Conservation (phyloP, 768 basidiomycete genomes). For the Termitomyces sp. region DNA sequence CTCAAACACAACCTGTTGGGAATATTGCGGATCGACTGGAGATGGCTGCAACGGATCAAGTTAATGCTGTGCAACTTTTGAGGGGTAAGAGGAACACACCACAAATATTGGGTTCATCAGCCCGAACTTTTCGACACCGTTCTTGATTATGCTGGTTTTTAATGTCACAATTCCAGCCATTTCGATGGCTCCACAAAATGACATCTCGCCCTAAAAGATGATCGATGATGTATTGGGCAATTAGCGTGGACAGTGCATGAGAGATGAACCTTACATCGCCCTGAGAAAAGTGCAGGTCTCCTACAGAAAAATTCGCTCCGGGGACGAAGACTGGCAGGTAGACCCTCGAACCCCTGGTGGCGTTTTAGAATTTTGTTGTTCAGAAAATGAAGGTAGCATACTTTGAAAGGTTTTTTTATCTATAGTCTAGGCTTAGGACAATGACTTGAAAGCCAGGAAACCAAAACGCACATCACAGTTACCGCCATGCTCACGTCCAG, state of each 20-base stretch:
- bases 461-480: conserved; percentile 56
- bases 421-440: conserved; percentile 18
- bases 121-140: conserved; percentile 67
- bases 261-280: conserved; percentile 45
- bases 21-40: conserved; percentile 70
- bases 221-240: neutral
- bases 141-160: conserved; percentile 67
- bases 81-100: conserved; percentile 28
- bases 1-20: conserved; percentile 69
- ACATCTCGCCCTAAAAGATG: conserved; percentile 52
- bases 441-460: neutral
- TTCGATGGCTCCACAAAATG: conserved; percentile 76
- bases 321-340: conserved; percentile 75
- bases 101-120: conserved; percentile 73
- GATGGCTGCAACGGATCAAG: conserved; percentile 43
- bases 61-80: neutral
- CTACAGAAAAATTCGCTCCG: conserved; percentile 76
- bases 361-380: neutral
- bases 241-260: conserved; percentile 1
- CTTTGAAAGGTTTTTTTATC: conserved; percentile 72
- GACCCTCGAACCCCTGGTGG: conserved; percentile 56
- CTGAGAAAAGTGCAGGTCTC: conserved; percentile 77
- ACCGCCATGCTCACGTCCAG: conserved; percentile 76
- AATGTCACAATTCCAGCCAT: conserved; percentile 77
- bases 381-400: conserved; percentile 13